Evolutionary conservation across 1,284 basidiomycete genomes (phyloP).

Genomic region (Sanguinoderma infundibulare): DNA sequence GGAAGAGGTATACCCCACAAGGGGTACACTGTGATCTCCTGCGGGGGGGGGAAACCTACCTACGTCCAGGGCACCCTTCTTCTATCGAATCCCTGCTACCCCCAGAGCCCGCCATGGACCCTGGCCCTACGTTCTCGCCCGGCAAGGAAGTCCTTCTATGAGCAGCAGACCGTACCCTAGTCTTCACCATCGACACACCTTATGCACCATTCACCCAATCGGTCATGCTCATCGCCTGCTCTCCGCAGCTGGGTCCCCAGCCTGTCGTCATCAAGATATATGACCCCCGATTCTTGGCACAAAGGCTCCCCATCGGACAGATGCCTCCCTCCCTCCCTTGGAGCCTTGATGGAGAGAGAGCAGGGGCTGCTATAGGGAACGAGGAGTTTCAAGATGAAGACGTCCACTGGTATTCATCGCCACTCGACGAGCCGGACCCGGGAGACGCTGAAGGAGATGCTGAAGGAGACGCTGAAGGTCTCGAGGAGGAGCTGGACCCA

Average conservation of each 20-base stretch:
- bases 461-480: too few relatives aligned
- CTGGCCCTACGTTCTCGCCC: not conserved
- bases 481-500: slow-evolving; percentile 1
- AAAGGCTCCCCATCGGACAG: not conserved
- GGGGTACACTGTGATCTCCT: too few relatives aligned
- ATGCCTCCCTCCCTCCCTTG: not conserved
- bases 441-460: too few relatives aligned
- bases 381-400: too few relatives aligned
- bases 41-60: too few relatives aligned
- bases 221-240: slow-evolving; percentile 3
- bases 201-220: not conserved
- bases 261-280: slow-evolving; percentile 15
- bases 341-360: slow-evolving; percentile 2
- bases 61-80: too few relatives aligned
- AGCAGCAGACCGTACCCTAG: not conserved
- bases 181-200: not conserved
- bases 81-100: too few relatives aligned
- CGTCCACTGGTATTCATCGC: too few relatives aligned
- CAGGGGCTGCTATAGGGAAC: not conserved
- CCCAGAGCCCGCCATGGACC: not conserved
- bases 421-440: not conserved
- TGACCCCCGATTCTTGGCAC: slow-evolving; percentile 13
- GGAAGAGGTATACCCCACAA: too few relatives aligned
- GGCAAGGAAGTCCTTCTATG: not conserved
- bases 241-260: not conserved